These are phyloP conservation scores for Candida orba DNA, from an alignment of 805 yeast species.

Conservation along the genomic window DNA sequence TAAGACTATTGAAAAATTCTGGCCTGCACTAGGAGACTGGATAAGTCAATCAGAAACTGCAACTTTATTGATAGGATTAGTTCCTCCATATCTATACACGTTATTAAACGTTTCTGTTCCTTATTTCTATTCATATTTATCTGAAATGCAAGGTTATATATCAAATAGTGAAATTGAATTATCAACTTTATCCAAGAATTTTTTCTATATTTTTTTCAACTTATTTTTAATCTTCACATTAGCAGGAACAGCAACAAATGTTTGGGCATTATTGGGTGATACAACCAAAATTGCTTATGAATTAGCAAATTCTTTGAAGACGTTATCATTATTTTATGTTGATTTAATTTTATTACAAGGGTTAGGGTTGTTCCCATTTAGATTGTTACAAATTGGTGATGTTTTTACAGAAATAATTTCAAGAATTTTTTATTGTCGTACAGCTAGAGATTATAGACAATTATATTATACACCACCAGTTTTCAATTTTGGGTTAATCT, in stretches of 20 bases:
- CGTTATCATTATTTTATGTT: constrained; percentile 80
- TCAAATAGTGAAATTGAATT: constrained; percentile 90
- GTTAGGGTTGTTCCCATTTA: constrained; percentile 84
- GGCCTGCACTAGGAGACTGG: constrained; percentile 76
- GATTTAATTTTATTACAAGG: constrained; percentile 80
- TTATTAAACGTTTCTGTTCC: constrained; percentile 79
- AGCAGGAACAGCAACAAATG: constrained; percentile 83
- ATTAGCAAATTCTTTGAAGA: constrained; percentile 73
- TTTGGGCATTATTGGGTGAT: constrained; percentile 76
- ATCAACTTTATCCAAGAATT: constrained; percentile 87
- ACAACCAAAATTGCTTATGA: constrained; percentile 86
- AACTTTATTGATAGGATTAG: constrained; percentile 72
- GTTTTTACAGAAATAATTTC: constrained; percentile 65
- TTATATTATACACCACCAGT: constrained; percentile 73
- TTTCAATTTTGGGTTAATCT: constrained; percentile 85
- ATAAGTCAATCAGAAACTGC: constrained; percentile 60
- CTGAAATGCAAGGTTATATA: constrained; percentile 74
- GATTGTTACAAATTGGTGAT: constrained; percentile 71
- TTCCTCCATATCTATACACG: constrained; percentile 90
- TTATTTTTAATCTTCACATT: constrained; percentile 88
- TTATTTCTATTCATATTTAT: constrained; percentile 63
- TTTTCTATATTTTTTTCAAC: constrained; percentile 89
- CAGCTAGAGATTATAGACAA: constrained; percentile 75
- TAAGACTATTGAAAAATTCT: constrained; percentile 70
- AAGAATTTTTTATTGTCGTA: constrained; percentile 48